These are phyloP conservation scores for Platanus orientalis DNA, from an alignment of 164 flowering plant species.

Conservation along the genomic window DNA sequence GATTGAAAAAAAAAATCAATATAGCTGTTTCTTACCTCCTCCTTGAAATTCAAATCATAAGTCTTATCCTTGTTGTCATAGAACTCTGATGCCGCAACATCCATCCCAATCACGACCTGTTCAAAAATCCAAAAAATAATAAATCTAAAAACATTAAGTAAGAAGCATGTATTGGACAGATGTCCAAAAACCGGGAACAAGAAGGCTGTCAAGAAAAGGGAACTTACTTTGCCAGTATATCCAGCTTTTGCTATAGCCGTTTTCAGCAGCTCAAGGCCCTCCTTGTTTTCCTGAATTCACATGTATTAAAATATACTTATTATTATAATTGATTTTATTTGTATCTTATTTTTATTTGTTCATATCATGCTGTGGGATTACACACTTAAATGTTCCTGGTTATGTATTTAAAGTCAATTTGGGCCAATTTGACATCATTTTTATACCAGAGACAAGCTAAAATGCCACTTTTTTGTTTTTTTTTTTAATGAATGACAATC, in stretches of 20 bases:
- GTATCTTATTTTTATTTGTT: neutral
- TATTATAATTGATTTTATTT: neutral
- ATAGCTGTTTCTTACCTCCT: slow-evolving; percentile 47
- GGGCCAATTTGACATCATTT: neutral
- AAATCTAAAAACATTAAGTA: neutral
- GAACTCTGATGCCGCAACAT: slow-evolving; percentile 95
- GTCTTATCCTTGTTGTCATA: slow-evolving; percentile 58
- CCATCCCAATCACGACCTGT: slow-evolving; percentile 94
- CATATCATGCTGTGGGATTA: neutral
- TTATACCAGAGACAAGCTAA: neutral
- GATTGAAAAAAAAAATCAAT: neutral
- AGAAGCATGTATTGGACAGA: neutral
- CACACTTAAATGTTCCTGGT: no score
- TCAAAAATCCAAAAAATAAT: neutral
- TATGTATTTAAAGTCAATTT: no score
- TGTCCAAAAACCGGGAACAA: neutral
- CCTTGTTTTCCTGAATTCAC: slow-evolving; percentile 73
- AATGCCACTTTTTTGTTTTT: no score
- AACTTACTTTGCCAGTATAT: slow-evolving; percentile 64
- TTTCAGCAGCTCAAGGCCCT: slow-evolving; percentile 87
- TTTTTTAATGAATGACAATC: no score
- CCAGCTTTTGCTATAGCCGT: slow-evolving; percentile 93
- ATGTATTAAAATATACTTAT: neutral
- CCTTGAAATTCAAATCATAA: slow-evolving; percentile 88
- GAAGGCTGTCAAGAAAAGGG: neutral